These are phyloP conservation scores for Kondoa malvinella DNA, from an alignment of 768 basidiomycete species.

Conservation along the genomic window DNA sequence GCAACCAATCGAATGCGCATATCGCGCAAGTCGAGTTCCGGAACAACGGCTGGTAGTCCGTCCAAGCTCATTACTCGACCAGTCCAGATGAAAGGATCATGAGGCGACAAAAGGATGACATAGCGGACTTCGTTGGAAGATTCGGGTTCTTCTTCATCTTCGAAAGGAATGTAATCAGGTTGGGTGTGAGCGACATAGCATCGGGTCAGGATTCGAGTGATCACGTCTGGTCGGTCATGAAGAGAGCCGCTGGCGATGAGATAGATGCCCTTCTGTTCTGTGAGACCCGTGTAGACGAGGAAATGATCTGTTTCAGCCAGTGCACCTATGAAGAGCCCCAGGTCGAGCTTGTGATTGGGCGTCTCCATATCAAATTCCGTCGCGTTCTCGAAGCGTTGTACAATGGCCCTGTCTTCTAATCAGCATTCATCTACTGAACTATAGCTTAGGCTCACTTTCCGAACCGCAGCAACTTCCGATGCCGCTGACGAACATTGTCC, in stretches of 20 bases:
- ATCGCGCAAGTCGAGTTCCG: slow-evolving; percentile 63
- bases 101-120: slow-evolving; percentile 69
- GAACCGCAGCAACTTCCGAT: slow-evolving; percentile 85
- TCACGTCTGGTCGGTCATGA: slow-evolving; percentile 54
- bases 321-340: slow-evolving; percentile 61
- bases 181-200: slow-evolving; percentile 45
- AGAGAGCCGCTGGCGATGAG: slow-evolving; percentile 66
- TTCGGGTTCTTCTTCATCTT: slow-evolving; percentile 27
- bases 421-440: too few species aligned
- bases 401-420: slow-evolving; percentile 38
- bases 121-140: slow-evolving; percentile 39
- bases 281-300: slow-evolving; percentile 72
- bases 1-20: slow-evolving; percentile 80
- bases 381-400: slow-evolving; percentile 80
- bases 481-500: slow-evolving; percentile 75
- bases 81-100: slow-evolving; percentile 75
- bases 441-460: slow-evolving; percentile 37
- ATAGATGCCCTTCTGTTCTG: slow-evolving; percentile 82
- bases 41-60: slow-evolving; percentile 45
- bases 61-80: slow-evolving; percentile 62
- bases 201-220: slow-evolving; percentile 62
- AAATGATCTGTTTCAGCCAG: slow-evolving; percentile 76
- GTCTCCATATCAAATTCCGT: slow-evolving; percentile 67
- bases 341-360: slow-evolving; percentile 36
- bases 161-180: slow-evolving; percentile 21